Percentiles rank a stretch among this genome's conserved stretches.
These are phyloP conservation scores for Globisporangium cystogenes DNA, from an alignment of 352 stramenopile genomes.

Conservation along the genomic window DNA sequence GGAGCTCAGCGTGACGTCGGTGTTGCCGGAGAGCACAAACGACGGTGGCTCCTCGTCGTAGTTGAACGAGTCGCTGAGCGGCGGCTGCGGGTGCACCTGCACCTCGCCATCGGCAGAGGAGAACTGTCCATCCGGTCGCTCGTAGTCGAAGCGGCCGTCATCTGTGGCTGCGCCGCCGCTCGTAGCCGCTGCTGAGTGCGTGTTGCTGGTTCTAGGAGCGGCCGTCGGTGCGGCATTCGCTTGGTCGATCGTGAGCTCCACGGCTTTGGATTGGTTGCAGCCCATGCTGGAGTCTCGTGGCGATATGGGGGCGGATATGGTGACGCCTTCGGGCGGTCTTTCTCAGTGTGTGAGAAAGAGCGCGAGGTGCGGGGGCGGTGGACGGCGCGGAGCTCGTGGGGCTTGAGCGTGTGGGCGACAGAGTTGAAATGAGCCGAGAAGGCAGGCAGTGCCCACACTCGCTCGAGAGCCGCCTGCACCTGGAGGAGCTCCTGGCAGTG, in stretches of 20 bases:
- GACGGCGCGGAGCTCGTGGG: background rate
- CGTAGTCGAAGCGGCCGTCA: conserved; percentile 4
- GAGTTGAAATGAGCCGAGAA: background rate
- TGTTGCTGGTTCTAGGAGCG: background rate
- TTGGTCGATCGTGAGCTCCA: background rate
- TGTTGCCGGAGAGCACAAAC: conserved; percentile 40
- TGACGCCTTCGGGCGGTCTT: conserved; percentile 9
- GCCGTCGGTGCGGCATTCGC: background rate
- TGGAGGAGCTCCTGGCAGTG: too few species aligned
- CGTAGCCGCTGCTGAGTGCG: background rate
- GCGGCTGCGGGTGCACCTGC: conserved; percentile 13
- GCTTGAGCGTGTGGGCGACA: background rate
- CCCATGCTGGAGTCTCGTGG: conserved; percentile 28
- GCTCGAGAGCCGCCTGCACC: too few species aligned
- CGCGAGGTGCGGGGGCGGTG: background rate
- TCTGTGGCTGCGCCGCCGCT: background rate
- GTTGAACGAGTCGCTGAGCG: conserved; percentile 16
- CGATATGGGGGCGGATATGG: conserved; percentile 3
- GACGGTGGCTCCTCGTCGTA: conserved; percentile 38
- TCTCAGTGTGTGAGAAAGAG: conserved; percentile 13
- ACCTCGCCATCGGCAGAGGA: conserved; percentile 10
- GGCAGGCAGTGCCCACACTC: too few species aligned
- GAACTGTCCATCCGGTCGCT: background rate
- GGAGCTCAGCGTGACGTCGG: conserved; percentile 36
- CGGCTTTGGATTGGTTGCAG: conserved; percentile 55